Base-by-base conservation (phyloP, 768 basidiomycete species). In the Hericium alpestre region DNA sequence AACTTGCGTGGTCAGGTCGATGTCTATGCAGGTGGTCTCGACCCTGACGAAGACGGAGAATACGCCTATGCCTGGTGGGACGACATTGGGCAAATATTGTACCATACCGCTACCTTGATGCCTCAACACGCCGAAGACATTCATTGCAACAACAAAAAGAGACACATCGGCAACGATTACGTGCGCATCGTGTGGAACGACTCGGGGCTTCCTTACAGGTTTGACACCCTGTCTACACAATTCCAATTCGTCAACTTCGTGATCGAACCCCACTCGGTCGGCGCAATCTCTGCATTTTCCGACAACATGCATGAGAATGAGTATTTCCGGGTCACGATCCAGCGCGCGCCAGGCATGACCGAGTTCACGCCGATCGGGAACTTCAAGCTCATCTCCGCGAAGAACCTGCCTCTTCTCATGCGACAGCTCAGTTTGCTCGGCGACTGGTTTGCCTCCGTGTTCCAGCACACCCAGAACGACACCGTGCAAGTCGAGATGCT, bases 31-130 rank as follows among this genome's bases (percentile, higher is more conserved):
- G 96, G 94, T 8, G 91, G 93, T 3, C 77, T 98, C 23, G 87
- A 93, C 65, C 83, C 91, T 8, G 90, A 93, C 59, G 82, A 88
- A 64, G 93, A 99, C 65, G 96, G 96, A 13, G 89, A 93, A 70
- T 96, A 94, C 66, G 91, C 95, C 0, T 98, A 98, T 67, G 93
- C 94, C 0, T 99, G 95, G 94, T 96, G 94, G 91, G 93, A 98
- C 69, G 93, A 97, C 65, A 93, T 97, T 52, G 84, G 88, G 4
- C 94, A 98, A 67, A 83, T 96, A 59, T 78, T 97, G 55, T 99
- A 90, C 68, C 96, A 98, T 70, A 87, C 93, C 2, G 90, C 95
- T 9, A 98, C 96, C 2, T 85, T 99, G 76, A 98, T 98, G 95
- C 96, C 96, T 3, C 87, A 84, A 55, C 76, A 75, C 49, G 61